Evolutionary conservation across 257 asterid genomes (phyloP).

Genomic region (Haberlea rhodopensis): DNA sequence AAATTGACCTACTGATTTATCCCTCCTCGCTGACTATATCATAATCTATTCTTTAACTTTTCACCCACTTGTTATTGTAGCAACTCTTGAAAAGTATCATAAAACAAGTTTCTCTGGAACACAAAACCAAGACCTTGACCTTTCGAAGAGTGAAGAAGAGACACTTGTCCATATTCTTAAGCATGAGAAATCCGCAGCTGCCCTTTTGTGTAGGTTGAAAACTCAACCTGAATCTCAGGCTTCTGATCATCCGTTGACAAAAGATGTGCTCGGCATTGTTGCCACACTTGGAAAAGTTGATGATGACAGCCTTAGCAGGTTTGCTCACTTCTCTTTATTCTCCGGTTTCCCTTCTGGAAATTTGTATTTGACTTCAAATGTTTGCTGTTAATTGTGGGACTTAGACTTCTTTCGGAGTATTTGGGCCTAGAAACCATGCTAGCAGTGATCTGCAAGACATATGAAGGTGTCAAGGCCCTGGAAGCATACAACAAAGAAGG

Average conservation of each 20-base stretch:
- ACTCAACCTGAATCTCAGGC: constrained; percentile 41
- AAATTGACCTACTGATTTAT: not conserved
- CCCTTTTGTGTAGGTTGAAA: constrained; percentile 45
- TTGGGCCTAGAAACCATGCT: constrained; percentile 78
- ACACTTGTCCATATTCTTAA: constrained; percentile 41
- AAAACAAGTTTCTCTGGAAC: constrained; percentile 28
- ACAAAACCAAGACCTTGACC: constrained; percentile 33
- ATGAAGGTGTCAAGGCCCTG: constrained; percentile 51
- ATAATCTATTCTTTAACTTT: constrained; percentile 3
- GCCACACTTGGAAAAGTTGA: constrained; percentile 71
- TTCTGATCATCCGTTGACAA: constrained; percentile 39
- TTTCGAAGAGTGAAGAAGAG: constrained; percentile 42
- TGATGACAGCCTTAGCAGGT: constrained; percentile 76
- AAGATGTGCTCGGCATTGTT: constrained; percentile 72
- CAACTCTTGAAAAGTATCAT: constrained; percentile 54
- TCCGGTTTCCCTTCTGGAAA: constrained; percentile 18
- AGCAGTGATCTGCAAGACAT: constrained; percentile 74
- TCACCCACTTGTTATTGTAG: constrained; percentile 35
- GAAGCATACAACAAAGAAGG: constrained; percentile 69
- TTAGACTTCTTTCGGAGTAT: constrained; percentile 66
- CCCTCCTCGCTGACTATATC: constrained; percentile 6
- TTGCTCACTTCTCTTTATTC: constrained; percentile 30
- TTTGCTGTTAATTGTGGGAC: constrained; percentile 29
- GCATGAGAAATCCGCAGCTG: constrained; percentile 65
- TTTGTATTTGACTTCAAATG: constrained; percentile 16